Base-by-base conservation (phyloP, 306 rosid species). In the Prunus padus region DNA sequence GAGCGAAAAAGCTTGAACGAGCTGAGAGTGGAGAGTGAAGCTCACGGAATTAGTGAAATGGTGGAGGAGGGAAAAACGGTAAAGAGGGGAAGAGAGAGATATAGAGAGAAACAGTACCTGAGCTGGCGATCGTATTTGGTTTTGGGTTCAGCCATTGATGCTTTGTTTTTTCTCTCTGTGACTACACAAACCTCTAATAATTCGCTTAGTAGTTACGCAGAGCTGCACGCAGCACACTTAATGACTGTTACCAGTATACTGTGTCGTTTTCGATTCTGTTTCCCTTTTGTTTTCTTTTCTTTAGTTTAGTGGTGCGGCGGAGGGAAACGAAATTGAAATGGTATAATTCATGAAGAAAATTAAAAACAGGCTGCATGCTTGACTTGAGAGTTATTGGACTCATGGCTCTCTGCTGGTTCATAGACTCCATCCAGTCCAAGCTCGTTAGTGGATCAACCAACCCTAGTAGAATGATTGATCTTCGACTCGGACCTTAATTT, bases 81-180 rank as follows among this genome's bases (percentile, higher is more conserved):
- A 47, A 62, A 44, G 3, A 13, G 3, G 50, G 4, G 23, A 14
- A 16, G 33, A 14, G 8, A 46, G 9, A 64, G 65, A n/a, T n/a
- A n/a, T n/a, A n/a, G n/a, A 69, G 74, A 31, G 44, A 56, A 28
- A 11, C 16, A 46, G 74, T 76, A 91, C 97, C 97, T 87, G 88
- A 91, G 97, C 71, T 91, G 97, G 57, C 97, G 97, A 84, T 88
- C 97, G 87, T 91, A 91, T 72, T 91, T 91, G 79, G 80, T 77
- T 76, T 86, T 91, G 78, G 90, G 90, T 80, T 91, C 97, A n/a
- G 89, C 93, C 97, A 91, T 91, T 84, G 75, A 40, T 67, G 60
- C 42, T 74, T 30, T 14, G 3, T n/a, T 5, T 42, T 14, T 3
- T 8, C 16, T 8, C 42, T 15, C 11, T 15, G 42, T 2, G 15